Evolutionary conservation across 192 early-diverging fungal genomes (phyloP).

Genomic region (Powellomyces hirtus): DNA sequence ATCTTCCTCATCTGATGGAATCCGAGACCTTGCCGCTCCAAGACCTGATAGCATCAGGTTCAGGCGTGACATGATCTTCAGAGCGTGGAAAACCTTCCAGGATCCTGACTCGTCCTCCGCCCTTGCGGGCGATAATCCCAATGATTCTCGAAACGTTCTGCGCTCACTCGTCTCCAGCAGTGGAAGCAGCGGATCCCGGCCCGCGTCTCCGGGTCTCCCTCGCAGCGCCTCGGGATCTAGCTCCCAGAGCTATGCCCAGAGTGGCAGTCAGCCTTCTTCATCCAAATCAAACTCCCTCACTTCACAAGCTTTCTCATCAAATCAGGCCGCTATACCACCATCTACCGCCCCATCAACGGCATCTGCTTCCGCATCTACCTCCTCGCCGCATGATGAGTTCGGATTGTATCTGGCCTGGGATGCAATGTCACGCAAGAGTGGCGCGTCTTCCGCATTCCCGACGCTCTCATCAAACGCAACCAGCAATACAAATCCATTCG

Average conservation of each 20-base stretch:
- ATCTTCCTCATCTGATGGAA: neutral
- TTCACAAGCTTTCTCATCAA: too few species aligned
- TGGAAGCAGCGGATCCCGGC: neutral
- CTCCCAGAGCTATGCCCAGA: neutral
- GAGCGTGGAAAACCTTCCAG: constrained; percentile 19
- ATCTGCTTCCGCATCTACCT: neutral
- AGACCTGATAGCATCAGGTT: constrained; percentile 20
- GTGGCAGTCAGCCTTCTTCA: neutral
- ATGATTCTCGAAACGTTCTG: constrained; percentile 1
- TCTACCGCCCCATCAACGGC: neutral
- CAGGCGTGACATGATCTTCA: constrained; percentile 20
- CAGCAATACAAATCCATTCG: neutral
- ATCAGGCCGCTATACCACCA: too few species aligned
- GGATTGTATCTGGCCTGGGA: neutral
- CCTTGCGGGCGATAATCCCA: neutral
- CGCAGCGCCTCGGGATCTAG: neutral
- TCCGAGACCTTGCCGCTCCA: neutral
- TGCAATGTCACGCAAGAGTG: neutral
- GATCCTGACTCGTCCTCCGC: neutral
- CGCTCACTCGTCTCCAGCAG: constrained; percentile 13
- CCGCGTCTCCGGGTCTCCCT: neutral
- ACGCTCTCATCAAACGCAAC: neutral
- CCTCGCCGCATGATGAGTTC: neutral
- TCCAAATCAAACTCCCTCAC: neutral
- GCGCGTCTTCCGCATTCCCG: neutral